Conservation (phyloP, 2,329 filamentous ascomycete species). For the Cladosporium oxysporum region DNA sequence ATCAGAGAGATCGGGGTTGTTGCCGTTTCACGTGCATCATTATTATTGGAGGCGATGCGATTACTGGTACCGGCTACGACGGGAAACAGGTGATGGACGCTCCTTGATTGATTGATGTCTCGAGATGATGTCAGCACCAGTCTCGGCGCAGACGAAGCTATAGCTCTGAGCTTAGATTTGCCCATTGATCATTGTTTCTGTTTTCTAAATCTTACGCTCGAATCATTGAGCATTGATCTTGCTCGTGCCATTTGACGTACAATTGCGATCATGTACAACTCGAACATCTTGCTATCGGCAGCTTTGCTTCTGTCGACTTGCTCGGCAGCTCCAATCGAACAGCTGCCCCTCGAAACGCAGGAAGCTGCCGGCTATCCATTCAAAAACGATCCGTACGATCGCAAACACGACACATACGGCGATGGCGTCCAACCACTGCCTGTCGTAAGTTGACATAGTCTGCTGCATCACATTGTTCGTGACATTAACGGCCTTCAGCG, state of each 20-base stretch:
- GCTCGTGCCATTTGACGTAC: not conserved
- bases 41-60: not conserved
- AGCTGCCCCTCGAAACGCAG: constrained; percentile 7
- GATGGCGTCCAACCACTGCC: constrained; percentile 66
- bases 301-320: constrained; percentile 15
- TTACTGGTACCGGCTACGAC: constrained; percentile 3
- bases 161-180: constrained; percentile 6
- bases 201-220: not conserved
- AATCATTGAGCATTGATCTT: not conserved
- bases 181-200: not conserved
- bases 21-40: not conserved
- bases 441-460: constrained; percentile 36
- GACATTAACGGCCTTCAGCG: constrained; percentile 24
- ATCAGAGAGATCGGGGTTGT: not conserved
- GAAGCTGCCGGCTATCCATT: constrained; percentile 22
- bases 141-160: constrained; percentile 8
- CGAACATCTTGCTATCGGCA: constrained; percentile 10
- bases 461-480: not conserved
- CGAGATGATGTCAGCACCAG: constrained; percentile 13
- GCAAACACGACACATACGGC: constrained; percentile 61
- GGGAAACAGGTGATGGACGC: constrained; percentile 1
- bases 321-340: constrained; percentile 14
- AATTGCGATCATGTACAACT: constrained; percentile 4
- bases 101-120: not conserved
- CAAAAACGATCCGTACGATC: constrained; percentile 63